A percentile compares a stretch with the other conserved stretches of the same genome.
phyloP scores from a whole-genome alignment of 2,329 filamentous ascomycete genomes.

The Xylariaceae sp. region DNA sequence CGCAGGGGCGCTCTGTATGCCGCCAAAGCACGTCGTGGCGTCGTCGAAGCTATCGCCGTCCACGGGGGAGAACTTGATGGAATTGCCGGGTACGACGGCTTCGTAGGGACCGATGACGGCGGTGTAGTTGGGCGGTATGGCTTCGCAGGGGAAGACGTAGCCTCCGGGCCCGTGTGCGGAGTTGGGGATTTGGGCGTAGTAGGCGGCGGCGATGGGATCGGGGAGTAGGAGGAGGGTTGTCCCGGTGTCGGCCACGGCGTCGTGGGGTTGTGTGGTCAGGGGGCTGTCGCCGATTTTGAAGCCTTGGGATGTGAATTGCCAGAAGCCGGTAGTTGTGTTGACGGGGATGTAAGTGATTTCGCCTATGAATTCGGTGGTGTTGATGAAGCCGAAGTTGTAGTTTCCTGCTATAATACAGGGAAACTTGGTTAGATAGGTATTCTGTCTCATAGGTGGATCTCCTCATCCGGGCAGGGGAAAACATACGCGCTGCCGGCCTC shows the following conservation, averaged over 20 bases:
- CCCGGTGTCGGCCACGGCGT: constrained; percentile 55
- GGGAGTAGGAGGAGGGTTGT: constrained; percentile 58
- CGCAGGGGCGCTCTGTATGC: constrained; percentile 51
- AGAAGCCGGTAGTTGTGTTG: constrained; percentile 54
- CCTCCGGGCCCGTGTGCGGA: constrained; percentile 46
- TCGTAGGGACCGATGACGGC: constrained; percentile 26
- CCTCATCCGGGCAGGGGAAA: neutral
- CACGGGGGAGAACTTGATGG: constrained; percentile 42
- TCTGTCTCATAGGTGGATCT: neutral
- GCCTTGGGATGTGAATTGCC: constrained; percentile 54
- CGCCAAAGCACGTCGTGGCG: constrained; percentile 55
- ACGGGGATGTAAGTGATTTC: constrained; percentile 51
- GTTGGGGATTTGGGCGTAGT: constrained; percentile 52
- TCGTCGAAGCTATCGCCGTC: constrained; percentile 48
- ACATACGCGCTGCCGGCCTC: constrained; percentile 33
- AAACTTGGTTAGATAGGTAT: constrained; percentile 2
- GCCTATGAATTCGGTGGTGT: constrained; percentile 52
- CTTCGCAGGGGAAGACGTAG: constrained; percentile 51
- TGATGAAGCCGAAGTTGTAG: constrained; percentile 44
- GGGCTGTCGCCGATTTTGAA: constrained; percentile 44
- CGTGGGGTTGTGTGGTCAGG: constrained; percentile 20
- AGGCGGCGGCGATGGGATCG: constrained; percentile 43
- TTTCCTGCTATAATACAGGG: constrained; percentile 26
- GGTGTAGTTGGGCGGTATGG: constrained; percentile 40
- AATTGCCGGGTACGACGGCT: constrained; percentile 30